Percentiles rank a stretch among this genome's conserved stretches.
Evolutionary conservation across 2,329 filamentous ascomycete species (phyloP).

Genomic region (Pyrenophora tritici-repentis): DNA sequence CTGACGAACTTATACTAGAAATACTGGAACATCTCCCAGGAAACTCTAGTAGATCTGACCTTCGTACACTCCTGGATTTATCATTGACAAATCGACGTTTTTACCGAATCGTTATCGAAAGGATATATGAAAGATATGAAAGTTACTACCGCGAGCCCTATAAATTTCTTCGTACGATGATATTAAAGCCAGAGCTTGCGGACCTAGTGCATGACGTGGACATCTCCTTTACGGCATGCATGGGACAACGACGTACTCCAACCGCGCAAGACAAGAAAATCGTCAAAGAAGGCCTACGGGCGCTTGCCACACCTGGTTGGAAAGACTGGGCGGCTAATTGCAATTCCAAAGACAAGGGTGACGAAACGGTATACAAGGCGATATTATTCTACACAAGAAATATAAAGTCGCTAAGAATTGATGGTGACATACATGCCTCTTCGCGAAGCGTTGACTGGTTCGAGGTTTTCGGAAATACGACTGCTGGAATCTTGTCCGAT

Average conservation of each 20-base stretch:
- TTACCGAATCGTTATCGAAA: slow-evolving; percentile 26
- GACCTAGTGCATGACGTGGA: slow-evolving; percentile 21
- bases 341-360: slow-evolving; percentile 16
- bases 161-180: slow-evolving; percentile 35
- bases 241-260: slow-evolving; percentile 18
- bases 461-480: slow-evolving; percentile 23
- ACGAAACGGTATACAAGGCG: slow-evolving; percentile 27
- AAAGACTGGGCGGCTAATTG: slow-evolving; percentile 32
- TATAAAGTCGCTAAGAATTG: slow-evolving; percentile 11
- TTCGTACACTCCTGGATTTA: slow-evolving; percentile 26
- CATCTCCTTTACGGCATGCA: slow-evolving; percentile 19
- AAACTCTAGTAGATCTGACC: slow-evolving; percentile 19
- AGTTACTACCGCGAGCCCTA: slow-evolving; percentile 33
- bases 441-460: slow-evolving; percentile 26
- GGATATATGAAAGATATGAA: slow-evolving; percentile 28
- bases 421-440: not conserved
- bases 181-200: slow-evolving; percentile 22
- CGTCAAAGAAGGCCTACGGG: slow-evolving; percentile 33
- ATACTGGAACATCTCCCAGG: slow-evolving; percentile 32
- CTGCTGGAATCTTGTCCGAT: slow-evolving; percentile 9
- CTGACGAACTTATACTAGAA: slow-evolving; percentile 35
- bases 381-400: slow-evolving; percentile 34
- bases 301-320: slow-evolving; percentile 28
- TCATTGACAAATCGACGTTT: slow-evolving; percentile 31
- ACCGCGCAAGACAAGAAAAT: slow-evolving; percentile 32